These are phyloP conservation scores for Rheum nobile DNA, from an alignment of 148 eudicot species.

Conservation along the genomic window DNA sequence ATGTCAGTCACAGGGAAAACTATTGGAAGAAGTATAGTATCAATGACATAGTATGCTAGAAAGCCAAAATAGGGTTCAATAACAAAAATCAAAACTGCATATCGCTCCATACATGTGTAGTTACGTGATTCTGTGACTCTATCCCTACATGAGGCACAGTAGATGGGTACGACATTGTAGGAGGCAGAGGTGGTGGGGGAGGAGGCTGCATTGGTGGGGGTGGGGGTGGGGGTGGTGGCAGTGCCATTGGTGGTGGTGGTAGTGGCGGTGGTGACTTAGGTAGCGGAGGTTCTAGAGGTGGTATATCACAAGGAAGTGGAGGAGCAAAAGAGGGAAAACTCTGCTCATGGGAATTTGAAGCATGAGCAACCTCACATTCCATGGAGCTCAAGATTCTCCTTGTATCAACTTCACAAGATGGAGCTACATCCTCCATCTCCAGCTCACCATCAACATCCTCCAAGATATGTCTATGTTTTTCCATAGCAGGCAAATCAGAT, in stretches of 20 bases:
- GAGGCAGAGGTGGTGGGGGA: slow-evolving; percentile 3
- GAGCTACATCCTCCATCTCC: slow-evolving; percentile 98
- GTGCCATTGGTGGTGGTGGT: slow-evolving; percentile 23
- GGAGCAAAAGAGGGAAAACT: slow-evolving; percentile 28
- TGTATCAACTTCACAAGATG: slow-evolving; percentile 39
- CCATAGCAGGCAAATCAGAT: slow-evolving; percentile 14
- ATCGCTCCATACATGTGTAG: slow-evolving; percentile 25
- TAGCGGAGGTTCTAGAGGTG: slow-evolving; percentile 50
- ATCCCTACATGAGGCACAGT: slow-evolving; percentile 22
- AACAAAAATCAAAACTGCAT: background rate
- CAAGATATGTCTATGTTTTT: slow-evolving; percentile 68
- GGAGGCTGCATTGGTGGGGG: slow-evolving; percentile 17
- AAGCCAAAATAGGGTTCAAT: background rate
- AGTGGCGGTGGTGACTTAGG: slow-evolving; percentile 32
- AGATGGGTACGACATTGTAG: slow-evolving; percentile 8
- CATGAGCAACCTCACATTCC: slow-evolving; percentile 11
- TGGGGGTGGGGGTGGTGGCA: slow-evolving; percentile 33
- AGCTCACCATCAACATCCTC: slow-evolving; percentile 99
- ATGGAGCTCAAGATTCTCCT: slow-evolving; percentile 15
- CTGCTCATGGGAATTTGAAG: slow-evolving; percentile 25
- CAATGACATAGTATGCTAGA: background rate
- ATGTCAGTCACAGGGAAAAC: no score
- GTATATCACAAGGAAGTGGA: slow-evolving; percentile 42
- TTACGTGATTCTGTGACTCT: slow-evolving; percentile 22
- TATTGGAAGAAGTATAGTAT: background rate